Evolutionary conservation across 345 rosid species (phyloP), one percentile per base, ranked within the genome.

Genomic region (Anacardium occidentale): DNA sequence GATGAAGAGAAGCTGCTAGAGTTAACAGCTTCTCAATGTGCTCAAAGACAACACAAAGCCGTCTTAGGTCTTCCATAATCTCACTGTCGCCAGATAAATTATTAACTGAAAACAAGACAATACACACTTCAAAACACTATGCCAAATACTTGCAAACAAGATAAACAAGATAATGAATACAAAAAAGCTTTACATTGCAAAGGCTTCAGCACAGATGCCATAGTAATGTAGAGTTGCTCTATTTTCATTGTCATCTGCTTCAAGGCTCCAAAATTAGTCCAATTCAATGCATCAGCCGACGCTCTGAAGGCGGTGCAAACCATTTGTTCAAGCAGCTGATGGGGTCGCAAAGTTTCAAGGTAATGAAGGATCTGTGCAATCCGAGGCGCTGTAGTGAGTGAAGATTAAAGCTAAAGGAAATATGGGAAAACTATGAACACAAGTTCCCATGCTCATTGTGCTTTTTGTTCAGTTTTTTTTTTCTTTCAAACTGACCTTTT

Each of bases 291-390:
- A 82, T 90, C 96, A 18, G 94, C 97, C 76, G 99, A 87, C 74
- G 96, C 98, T 82, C 91, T 87, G 77, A 95, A 95, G 78, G 98
- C 90, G 58, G 99, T 85, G 59, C 96, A 95, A 75, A 92, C 88
- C 96, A 95, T 92, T 78, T 95, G 99, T 81, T 88, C 98, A 59
- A 95, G 94, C 78, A 95, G 86, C 83, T 95, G 96, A 76, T 92
- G 85, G 3, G 99, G 99, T 72, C 72, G 89, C 80, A 92, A 78
- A 14, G 96, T 95, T 83, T 95, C 99, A 81, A 95, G 82, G 84
- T 91, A 95, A 74, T 92, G 98, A 74, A 95, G 88, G 74, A 91
- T 78, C 98, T 92, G 78, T 24, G 22, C 57, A 77, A 65, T 76
- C 71, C 48, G 66, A 72, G 77, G 47, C 64, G 54, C 34, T 73